Percentiles rank a stretch among this genome's conserved stretches.
These are phyloP conservation scores for Neospora caninum DNA, from an alignment of 169 alveolate genomes.

Conservation along the genomic window DNA sequence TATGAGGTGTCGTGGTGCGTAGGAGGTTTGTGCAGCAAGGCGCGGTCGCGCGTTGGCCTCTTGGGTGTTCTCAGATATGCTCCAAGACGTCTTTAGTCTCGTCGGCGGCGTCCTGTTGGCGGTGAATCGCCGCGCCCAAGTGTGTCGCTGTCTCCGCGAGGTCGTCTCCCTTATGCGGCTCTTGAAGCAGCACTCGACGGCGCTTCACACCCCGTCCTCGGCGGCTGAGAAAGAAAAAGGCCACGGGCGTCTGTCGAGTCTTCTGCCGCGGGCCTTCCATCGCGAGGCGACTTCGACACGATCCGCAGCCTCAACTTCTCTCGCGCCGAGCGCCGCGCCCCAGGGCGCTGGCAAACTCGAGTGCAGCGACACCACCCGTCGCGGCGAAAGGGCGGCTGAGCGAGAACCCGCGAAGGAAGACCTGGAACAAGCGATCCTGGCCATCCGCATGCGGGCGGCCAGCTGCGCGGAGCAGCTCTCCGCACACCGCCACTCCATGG, in stretches of 20 bases:
- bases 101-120: slow-evolving; percentile 65
- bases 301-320: background rate
- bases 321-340: background rate
- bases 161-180: slow-evolving; percentile 52
- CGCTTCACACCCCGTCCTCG: background rate
- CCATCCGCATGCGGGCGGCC: slow-evolving; percentile 34
- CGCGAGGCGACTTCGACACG: background rate
- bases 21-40: too few species aligned
- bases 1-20: too few species aligned
- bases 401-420: background rate
- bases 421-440: background rate
- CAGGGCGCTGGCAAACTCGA: background rate
- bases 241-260: background rate
- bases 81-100: slow-evolving; percentile 48
- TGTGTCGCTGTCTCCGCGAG: slow-evolving; percentile 58
- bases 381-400: background rate
- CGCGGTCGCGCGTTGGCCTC: background rate
- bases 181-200: slow-evolving; percentile 45
- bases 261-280: background rate
- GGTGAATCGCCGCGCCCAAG: slow-evolving; percentile 60
- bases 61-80: slow-evolving; percentile 10
- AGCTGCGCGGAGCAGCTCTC: background rate
- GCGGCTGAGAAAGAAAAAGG: background rate
- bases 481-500: background rate
- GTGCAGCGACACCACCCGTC: too few species aligned